These are phyloP conservation scores for Russula vinacea DNA, from an alignment of 768 basidiomycete genomes.

Conservation along the genomic window DNA sequence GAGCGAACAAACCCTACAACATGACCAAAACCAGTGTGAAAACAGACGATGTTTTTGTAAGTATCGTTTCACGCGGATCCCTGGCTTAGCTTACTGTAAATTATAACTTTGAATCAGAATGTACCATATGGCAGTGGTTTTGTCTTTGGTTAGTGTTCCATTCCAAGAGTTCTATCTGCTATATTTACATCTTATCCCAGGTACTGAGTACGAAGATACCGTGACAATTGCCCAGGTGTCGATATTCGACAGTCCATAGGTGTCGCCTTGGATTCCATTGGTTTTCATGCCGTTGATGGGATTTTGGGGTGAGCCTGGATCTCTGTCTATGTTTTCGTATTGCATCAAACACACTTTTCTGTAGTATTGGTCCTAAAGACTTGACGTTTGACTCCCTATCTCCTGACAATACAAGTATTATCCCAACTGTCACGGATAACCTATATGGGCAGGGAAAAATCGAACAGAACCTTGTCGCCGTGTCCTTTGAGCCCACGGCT, in stretches of 20 bases:
- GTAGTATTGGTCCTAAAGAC: conserved; percentile 57
- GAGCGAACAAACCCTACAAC: conserved; percentile 48
- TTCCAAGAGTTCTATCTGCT: neutral
- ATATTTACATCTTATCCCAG: conserved; percentile 10
- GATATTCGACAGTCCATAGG: conserved; percentile 63
- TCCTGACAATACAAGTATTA: conserved; percentile 26
- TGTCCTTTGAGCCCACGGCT: conserved; percentile 39
- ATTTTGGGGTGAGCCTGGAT: conserved; percentile 53
- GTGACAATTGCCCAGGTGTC: conserved; percentile 54
- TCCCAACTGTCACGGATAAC: conserved; percentile 55
- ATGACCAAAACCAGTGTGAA: conserved; percentile 48
- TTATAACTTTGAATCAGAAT: no score
- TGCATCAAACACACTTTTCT: neutral
- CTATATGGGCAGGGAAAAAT: conserved; percentile 36
- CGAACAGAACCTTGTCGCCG: conserved; percentile 31
- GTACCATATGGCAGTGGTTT: no score
- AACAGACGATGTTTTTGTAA: conserved; percentile 46
- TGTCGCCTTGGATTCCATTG: conserved; percentile 48
- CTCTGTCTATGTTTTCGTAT: neutral
- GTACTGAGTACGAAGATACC: conserved; percentile 43
- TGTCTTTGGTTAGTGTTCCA: conserved; percentile 46
- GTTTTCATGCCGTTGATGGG: conserved; percentile 52
- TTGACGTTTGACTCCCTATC: conserved; percentile 47
- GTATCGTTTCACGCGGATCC: no score
- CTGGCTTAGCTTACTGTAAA: no score